Conservation (phyloP, 345 rosid genomes). For the Salix suchowensis region DNA sequence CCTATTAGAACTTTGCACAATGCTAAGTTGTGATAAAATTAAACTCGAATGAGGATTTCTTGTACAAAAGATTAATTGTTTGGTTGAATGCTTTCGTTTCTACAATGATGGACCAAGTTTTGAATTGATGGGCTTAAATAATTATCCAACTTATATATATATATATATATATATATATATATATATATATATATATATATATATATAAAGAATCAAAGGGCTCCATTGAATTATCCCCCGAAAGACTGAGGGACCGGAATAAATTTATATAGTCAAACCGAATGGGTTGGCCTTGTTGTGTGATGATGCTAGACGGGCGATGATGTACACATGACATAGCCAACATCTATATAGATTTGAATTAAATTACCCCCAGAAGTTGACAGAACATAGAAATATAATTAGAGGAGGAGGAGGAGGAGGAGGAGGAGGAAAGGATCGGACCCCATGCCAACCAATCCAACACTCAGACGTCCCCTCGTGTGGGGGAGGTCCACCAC, state of each 20-base stretch:
- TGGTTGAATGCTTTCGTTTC: not conserved
- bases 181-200: not conserved
- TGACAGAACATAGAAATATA: constrained; percentile 26
- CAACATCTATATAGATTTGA: constrained; percentile 9
- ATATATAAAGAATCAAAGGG: not conserved
- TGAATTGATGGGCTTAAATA: not conserved
- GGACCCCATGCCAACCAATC: constrained; percentile 30
- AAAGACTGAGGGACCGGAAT: not conserved
- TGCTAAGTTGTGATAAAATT: no score
- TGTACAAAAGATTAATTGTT: no score
- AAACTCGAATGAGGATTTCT: no score
- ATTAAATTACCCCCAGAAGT: constrained; percentile 14
- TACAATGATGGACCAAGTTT: not conserved
- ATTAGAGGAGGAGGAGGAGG: not conserved
- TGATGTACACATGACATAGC: constrained; percentile 16
- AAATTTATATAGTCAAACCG: not conserved
- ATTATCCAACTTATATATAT: not conserved
- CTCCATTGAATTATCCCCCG: not conserved
- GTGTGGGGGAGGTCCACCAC: constrained; percentile 23
- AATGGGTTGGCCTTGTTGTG: not conserved
- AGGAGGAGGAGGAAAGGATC: not conserved
- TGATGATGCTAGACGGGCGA: not conserved
- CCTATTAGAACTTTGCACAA: no score
- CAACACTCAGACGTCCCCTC: constrained; percentile 18
- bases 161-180: not conserved